Evolutionary conservation across 495 filamentous ascomycete species (phyloP).

Genomic region (Aspergillus indologenus): DNA sequence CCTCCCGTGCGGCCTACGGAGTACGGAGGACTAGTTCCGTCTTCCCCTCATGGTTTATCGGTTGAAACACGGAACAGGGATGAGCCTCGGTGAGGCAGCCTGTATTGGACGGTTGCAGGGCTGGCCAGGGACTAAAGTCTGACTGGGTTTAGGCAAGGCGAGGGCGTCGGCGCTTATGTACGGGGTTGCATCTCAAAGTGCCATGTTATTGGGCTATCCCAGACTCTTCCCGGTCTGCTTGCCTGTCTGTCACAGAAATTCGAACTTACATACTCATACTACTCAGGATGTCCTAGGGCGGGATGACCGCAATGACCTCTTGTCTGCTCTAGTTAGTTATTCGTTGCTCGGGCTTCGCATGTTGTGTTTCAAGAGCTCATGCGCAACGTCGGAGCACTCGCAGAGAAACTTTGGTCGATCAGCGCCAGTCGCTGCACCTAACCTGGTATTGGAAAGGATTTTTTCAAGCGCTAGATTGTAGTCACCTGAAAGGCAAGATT

Average conservation of each 20-base stretch:
- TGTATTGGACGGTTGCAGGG: conserved; percentile 9
- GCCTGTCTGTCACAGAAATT: too few relatives aligned
- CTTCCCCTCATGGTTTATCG: conserved; percentile 2
- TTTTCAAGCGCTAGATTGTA: conserved; percentile 4
- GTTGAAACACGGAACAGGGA: conserved; percentile 12
- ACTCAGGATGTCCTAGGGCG: background rate
- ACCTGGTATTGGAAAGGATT: background rate
- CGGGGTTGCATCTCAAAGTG: background rate
- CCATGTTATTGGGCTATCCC: conserved; percentile 3
- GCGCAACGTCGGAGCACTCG: background rate
- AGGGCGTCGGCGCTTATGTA: conserved; percentile 8
- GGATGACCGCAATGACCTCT: background rate
- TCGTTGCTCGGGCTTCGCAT: background rate
- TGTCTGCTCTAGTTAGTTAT: background rate
- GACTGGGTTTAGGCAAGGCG: conserved; percentile 8
- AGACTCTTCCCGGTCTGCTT: background rate
- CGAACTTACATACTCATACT: too few relatives aligned
- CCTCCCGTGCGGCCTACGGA: background rate
- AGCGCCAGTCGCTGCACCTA: background rate
- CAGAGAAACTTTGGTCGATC: background rate
- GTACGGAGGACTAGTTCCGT: background rate
- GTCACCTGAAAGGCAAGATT: background rate
- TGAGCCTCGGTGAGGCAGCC: conserved; percentile 2
- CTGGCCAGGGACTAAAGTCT: conserved; percentile 12
- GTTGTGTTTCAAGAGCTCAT: background rate